Evolutionary conservation across 441 rosid species (phyloP).

Genomic region (Pelargonium fulgidum): DNA sequence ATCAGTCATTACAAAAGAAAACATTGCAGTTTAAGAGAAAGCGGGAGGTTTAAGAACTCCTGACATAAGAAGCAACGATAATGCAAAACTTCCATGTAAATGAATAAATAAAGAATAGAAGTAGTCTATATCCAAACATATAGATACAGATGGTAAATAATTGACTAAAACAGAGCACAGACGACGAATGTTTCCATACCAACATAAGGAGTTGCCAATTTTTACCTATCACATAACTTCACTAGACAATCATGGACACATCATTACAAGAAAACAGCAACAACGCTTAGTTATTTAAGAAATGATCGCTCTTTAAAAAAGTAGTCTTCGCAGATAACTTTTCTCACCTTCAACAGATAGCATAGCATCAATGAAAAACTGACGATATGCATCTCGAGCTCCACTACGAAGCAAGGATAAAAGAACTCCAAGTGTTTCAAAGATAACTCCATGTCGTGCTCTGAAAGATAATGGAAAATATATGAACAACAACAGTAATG

Average conservation of each 20-base stretch:
- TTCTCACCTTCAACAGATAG: slow-evolving; percentile 61
- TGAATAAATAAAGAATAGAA: background rate
- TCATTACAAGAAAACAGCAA: slow-evolving; percentile 4
- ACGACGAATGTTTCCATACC: background rate
- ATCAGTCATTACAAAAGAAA: background rate
- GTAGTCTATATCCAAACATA: background rate
- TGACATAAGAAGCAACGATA: background rate
- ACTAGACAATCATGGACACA: background rate
- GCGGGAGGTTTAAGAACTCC: background rate
- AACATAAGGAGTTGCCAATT: background rate
- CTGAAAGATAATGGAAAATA: slow-evolving; percentile 31
- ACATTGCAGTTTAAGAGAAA: slow-evolving; percentile 5
- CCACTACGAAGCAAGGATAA: slow-evolving; percentile 79
- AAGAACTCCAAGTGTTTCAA: slow-evolving; percentile 82
- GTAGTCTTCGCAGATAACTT: slow-evolving; percentile 16
- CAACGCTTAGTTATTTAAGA: slow-evolving; percentile 15
- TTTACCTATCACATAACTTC: background rate
- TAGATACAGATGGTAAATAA: background rate
- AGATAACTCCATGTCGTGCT: slow-evolving; percentile 65
- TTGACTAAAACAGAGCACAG: background rate
- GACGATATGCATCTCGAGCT: slow-evolving; percentile 70
- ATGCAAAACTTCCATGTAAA: slow-evolving; percentile 5
- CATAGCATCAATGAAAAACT: slow-evolving; percentile 74
- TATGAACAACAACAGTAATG: slow-evolving; percentile 8
- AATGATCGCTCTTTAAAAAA: slow-evolving; percentile 14